Evolutionary conservation across 2,329 filamentous ascomycete species (phyloP), one percentile per base, ranked within the genome.

Genomic region (Periconia macrospinosa): DNA sequence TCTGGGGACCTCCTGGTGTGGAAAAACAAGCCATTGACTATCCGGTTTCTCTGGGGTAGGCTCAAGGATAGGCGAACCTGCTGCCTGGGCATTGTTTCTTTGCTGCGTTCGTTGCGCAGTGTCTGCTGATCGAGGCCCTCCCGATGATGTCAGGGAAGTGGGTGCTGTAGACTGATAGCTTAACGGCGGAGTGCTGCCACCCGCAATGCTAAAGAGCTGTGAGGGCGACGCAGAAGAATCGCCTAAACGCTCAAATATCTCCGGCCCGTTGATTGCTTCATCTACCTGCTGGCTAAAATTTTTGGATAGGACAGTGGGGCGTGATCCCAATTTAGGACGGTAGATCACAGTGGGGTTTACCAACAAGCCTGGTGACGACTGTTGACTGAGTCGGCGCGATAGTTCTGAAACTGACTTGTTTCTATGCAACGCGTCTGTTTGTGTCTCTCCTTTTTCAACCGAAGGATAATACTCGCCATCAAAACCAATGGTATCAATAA

Each of bases 381-480:
- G 68, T 18, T 54, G 50, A 0, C 61, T 61, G 1, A 73, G 55
- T 41, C 69, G 68, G 19, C 53, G 55, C 0, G 67, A 67, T 1
- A 74, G 47, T 9, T 63, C 63, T 11, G 71, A 67, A 13, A 65
- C 66, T 0, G 71, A 73, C 33, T 58, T 63, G 42, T 65, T 71
- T 8, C 56, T 55, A 17, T 68, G 62, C 18, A 71, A 41, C 13
- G 49, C 42, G 5, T 27, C 23, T 8, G 8, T 27, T 5, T 8
- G 23, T 6, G 47, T 41, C 23, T 60, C 54, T 30, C 56, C 54
- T 17, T 53, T 53, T n/a, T 51, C 52, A 44, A 64, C 54, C 18
- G 59, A 56, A 8, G 67, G 70, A 33, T 73, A 70, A 10, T 68
- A 73, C 41, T 72, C 69, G 46, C 71, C 69, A 59, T 74, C 70